Evolutionary conservation across 2,329 filamentous ascomycete genomes (phyloP).

Genomic region (Cryphonectria carpinicola): DNA sequence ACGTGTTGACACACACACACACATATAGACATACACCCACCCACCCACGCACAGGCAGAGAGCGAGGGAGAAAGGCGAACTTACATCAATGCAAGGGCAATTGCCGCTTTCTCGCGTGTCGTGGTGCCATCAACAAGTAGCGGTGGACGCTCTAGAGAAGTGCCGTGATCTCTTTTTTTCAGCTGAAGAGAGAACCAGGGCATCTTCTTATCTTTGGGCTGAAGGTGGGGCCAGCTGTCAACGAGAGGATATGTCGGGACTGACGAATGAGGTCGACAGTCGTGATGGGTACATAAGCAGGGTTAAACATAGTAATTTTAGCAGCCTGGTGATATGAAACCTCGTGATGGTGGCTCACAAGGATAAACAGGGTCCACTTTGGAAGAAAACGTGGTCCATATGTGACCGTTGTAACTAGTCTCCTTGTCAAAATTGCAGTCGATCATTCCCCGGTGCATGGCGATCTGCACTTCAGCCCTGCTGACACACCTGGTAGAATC

Average conservation of each 20-base stretch:
- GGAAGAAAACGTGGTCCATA: not conserved
- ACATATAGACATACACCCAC: not conserved
- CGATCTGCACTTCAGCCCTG: conserved; percentile 7
- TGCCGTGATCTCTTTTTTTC: not conserved
- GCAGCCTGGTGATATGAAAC: not conserved
- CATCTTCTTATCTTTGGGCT: not conserved
- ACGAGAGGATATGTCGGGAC: not conserved
- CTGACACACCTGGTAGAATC: not conserved
- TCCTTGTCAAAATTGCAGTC: not conserved
- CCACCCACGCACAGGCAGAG: too few species aligned
- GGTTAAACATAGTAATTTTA: not conserved
- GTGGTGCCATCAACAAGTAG: not conserved
- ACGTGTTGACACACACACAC: not conserved
- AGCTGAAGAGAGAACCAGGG: not conserved
- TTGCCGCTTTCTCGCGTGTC: not conserved
- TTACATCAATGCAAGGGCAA: not conserved
- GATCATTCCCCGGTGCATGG: not conserved
- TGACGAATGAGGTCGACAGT: not conserved
- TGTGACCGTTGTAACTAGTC: not conserved
- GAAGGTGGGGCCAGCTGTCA: not conserved
- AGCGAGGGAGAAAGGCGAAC: not conserved
- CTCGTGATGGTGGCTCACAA: not conserved
- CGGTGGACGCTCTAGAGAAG: not conserved
- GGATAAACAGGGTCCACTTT: not conserved
- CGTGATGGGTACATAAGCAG: not conserved